Evolutionary conservation across 2,329 filamentous ascomycete genomes (phyloP).

Genomic region (Pseudogymnoascus sp.): DNA sequence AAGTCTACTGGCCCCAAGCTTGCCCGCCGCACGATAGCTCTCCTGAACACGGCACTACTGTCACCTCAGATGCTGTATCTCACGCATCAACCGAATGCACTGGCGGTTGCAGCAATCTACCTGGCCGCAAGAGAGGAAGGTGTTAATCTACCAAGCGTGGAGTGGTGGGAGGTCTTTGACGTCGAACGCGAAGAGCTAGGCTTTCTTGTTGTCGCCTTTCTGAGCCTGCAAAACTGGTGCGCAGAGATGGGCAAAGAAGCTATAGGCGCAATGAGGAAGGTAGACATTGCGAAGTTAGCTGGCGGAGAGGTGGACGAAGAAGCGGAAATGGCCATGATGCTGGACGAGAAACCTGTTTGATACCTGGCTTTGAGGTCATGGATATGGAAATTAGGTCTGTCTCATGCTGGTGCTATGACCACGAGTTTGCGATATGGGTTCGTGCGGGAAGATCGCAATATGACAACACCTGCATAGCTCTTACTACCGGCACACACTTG

Average conservation of each 20-base stretch:
- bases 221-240: constrained; percentile 61
- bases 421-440: neutral
- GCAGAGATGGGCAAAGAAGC: neutral
- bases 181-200: constrained; percentile 90
- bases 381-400: neutral
- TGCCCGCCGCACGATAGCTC: constrained; percentile 58
- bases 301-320: neutral
- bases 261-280: neutral
- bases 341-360: constrained; percentile 7
- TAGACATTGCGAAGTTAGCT: neutral
- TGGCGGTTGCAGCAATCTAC: constrained; percentile 87
- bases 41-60: constrained; percentile 79
- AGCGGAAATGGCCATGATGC: neutral
- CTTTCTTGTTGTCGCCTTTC: constrained; percentile 79
- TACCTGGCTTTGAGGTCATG: neutral
- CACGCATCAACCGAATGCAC: constrained; percentile 78
- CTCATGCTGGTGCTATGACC: neutral
- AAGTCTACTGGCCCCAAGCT: constrained; percentile 41
- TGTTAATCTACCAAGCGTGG: constrained; percentile 69
- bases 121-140: constrained; percentile 71
- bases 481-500: neutral
- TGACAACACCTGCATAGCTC: neutral
- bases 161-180: constrained; percentile 99
- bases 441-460: neutral
- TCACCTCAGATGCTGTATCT: constrained; percentile 85